phyloP scores from a whole-genome alignment of 805 yeast genomes.

The Yarrowia yakushimensis region DNA sequence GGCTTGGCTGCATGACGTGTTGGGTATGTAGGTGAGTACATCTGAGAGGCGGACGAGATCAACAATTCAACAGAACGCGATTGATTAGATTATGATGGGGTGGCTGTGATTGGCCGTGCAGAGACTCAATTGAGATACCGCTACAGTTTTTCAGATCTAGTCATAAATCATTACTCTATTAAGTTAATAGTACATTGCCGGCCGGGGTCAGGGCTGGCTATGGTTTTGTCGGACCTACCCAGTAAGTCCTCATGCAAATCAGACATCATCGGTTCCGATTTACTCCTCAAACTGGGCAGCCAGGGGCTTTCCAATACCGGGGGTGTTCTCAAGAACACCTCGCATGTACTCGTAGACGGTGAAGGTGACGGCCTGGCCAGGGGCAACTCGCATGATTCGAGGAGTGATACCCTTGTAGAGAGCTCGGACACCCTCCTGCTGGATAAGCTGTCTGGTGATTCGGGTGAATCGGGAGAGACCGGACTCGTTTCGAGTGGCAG shows the following conservation, averaged over 20 bases:
- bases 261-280: background rate
- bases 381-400: slow-evolving; percentile 98
- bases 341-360: slow-evolving; percentile 92
- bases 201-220: background rate
- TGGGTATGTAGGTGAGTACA: background rate
- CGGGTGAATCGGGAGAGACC: slow-evolving; percentile 75
- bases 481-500: slow-evolving; percentile 47
- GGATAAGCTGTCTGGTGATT: slow-evolving; percentile 74
- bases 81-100: background rate
- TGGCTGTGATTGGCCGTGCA: background rate
- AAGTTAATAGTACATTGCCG: slow-evolving; percentile 22
- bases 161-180: slow-evolving; percentile 25
- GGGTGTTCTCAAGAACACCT: slow-evolving; percentile 48
- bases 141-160: background rate
- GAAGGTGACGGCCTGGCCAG: slow-evolving; percentile 98
- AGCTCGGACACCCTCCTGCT: slow-evolving; percentile 85
- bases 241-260: background rate
- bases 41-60: background rate
- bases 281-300: slow-evolving; percentile 25
- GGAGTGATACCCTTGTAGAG: slow-evolving; percentile 97
- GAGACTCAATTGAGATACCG: too few species aligned
- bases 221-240: background rate
- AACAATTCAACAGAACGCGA: slow-evolving; percentile 6
- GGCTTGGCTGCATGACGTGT: slow-evolving; percentile 16
- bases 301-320: slow-evolving; percentile 27